Percentiles rank a stretch among this genome's conserved stretches.
phyloP scores from a whole-genome alignment of 768 basidiomycete species.

The Coprinellus aureogranulatus region DNA sequence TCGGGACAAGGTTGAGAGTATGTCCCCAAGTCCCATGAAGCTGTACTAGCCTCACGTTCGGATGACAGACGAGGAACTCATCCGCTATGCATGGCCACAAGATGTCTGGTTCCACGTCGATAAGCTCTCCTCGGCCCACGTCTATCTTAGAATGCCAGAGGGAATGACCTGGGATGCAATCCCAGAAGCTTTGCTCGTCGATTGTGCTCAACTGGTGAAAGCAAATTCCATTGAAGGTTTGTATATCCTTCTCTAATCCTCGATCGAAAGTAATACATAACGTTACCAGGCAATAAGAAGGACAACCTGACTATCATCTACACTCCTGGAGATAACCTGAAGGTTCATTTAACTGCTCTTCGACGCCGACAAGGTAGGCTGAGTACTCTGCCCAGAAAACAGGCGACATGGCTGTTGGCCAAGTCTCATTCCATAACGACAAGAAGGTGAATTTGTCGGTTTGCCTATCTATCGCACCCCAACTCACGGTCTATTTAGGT shows the following conservation, averaged over 20 bases:
- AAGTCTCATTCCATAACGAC: constrained; percentile 92
- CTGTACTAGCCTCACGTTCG: constrained; percentile 17
- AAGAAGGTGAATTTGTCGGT: constrained; percentile 55
- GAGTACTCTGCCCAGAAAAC: constrained; percentile 66
- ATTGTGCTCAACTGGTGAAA: constrained; percentile 95
- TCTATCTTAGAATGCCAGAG: constrained; percentile 87
- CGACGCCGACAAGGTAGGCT: neutral
- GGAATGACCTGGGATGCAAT: constrained; percentile 88
- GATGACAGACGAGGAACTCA: constrained; percentile 85
- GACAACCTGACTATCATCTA: constrained; percentile 91
- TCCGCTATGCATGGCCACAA: constrained; percentile 87
- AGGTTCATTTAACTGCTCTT: constrained; percentile 48
- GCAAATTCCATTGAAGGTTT: constrained; percentile 95
- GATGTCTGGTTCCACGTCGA: constrained; percentile 98
- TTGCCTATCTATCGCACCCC: neutral
- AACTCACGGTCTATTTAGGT: constrained; percentile 45
- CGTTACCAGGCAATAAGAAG: constrained; percentile 88
- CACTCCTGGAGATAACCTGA: constrained; percentile 88
- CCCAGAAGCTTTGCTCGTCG: constrained; percentile 70
- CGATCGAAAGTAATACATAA: neutral
- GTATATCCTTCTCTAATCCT: neutral
- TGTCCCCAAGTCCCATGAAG: constrained; percentile 19
- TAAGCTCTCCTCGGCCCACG: constrained; percentile 94
- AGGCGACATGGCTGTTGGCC: constrained; percentile 95
- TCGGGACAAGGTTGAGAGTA: constrained; percentile 94